These are phyloP conservation scores for Lepidopterella palustris DNA, from an alignment of 495 filamentous ascomycete genomes.

Conservation along the genomic window DNA sequence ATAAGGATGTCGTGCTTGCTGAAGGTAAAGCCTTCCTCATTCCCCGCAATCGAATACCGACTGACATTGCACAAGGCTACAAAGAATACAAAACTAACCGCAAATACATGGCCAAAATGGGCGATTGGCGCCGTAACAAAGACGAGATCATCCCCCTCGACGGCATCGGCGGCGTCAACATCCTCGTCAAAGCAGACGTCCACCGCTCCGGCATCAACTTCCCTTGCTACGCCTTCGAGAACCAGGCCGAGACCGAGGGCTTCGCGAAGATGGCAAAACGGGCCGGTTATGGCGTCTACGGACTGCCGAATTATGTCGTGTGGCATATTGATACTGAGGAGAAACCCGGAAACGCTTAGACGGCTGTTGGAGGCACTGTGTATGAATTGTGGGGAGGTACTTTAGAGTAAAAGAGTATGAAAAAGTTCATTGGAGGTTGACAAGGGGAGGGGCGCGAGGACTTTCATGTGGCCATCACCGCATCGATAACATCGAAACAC, in stretches of 20 bases:
- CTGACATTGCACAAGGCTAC: constrained; percentile 57
- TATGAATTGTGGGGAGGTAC: too few relatives aligned
- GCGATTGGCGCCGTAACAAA: constrained; percentile 85
- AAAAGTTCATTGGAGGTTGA: too few relatives aligned
- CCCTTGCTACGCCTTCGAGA: constrained; percentile 94
- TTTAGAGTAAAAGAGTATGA: too few relatives aligned
- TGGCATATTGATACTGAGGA: constrained; percentile 99
- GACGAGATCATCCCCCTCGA: constrained; percentile 87
- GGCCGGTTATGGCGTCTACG: constrained; percentile 86
- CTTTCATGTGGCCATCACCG: too few relatives aligned
- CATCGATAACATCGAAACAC: too few relatives aligned
- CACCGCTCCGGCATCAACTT: constrained; percentile 97
- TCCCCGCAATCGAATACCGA: not conserved
- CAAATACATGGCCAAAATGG: constrained; percentile 77
- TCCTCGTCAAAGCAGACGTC: constrained; percentile 94
- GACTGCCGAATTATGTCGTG: constrained; percentile 94
- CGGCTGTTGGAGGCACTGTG: not conserved
- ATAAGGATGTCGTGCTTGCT: constrained; percentile 73
- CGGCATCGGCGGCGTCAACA: constrained; percentile 94
- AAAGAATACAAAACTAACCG: constrained; percentile 86
- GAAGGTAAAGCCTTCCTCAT: constrained; percentile 53
- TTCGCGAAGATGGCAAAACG: constrained; percentile 99
- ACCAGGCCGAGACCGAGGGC: constrained; percentile 97
- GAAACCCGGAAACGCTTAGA: constrained; percentile 70
- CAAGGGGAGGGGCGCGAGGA: too few relatives aligned